Conservation (phyloP, 2,329 filamentous ascomycete species). For the Epichloe amarillans region DNA sequence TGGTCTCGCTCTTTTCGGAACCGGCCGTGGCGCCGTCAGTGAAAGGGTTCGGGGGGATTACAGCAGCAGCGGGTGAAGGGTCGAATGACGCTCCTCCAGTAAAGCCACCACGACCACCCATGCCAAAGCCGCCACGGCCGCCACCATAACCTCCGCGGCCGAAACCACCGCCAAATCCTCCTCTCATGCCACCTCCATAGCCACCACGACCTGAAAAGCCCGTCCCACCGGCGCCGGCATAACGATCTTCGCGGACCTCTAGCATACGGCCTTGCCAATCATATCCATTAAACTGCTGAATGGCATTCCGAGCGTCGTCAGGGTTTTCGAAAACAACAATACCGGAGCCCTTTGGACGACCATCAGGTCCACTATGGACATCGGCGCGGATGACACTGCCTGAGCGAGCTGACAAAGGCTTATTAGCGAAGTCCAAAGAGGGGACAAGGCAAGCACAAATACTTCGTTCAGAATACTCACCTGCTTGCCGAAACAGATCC, state of each 20-base stretch:
- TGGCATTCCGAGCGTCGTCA: conserved; percentile 90
- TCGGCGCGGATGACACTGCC: conserved; percentile 87
- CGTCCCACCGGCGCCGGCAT: conserved; percentile 53
- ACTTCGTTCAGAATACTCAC: conserved; percentile 40
- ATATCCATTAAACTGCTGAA: conserved; percentile 95
- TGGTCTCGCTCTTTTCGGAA: conserved; percentile 68
- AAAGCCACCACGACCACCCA: conserved; percentile 24
- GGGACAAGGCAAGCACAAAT: background rate
- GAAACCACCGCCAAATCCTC: conserved; percentile 43
- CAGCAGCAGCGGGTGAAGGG: conserved; percentile 30
- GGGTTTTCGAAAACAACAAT: conserved; percentile 93
- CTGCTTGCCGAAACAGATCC: conserved; percentile 95
- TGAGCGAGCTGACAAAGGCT: conserved; percentile 32
- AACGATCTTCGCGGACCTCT: conserved; percentile 93
- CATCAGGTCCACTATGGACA: conserved; percentile 82
- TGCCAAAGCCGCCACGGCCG: conserved; percentile 28
- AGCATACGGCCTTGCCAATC: conserved; percentile 93
- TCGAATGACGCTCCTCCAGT: conserved; percentile 36
- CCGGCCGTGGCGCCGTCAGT: conserved; percentile 84
- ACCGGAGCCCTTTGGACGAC: conserved; percentile 88
- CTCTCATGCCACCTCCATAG: conserved; percentile 43
- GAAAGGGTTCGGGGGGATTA: conserved; percentile 75
- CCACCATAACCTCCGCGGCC: conserved; percentile 39
- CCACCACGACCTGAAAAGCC: conserved; percentile 46
- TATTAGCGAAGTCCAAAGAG: background rate